phyloP scores from a whole-genome alignment of 148 eudicot genomes.

The Suaeda aralocaspica region DNA sequence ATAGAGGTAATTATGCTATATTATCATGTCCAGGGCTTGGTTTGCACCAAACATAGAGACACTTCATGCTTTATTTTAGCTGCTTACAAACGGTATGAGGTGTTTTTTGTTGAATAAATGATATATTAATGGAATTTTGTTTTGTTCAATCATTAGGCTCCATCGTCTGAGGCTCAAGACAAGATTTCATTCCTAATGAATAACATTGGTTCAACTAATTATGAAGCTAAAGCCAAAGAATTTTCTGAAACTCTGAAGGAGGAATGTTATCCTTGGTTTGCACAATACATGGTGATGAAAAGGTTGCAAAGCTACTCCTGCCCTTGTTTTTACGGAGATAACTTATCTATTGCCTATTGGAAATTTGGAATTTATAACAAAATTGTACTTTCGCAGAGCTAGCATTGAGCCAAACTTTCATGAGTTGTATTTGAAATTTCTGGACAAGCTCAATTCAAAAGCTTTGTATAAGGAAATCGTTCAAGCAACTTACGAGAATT shows the following conservation, averaged over 20 bases:
- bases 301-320: slow-evolving; percentile 38
- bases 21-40: slow-evolving; percentile 64
- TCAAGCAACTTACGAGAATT: slow-evolving; percentile 80
- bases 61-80: background rate
- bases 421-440: slow-evolving; percentile 85
- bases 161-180: slow-evolving; percentile 82
- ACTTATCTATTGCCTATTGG: background rate
- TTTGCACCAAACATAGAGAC: slow-evolving; percentile 78
- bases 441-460: slow-evolving; percentile 75
- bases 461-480: slow-evolving; percentile 67
- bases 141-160: slow-evolving; percentile 51
- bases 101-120: background rate
- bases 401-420: slow-evolving; percentile 96
- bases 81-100: too few relatives aligned
- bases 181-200: slow-evolving; percentile 83
- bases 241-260: slow-evolving; percentile 70
- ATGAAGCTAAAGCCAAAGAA: slow-evolving; percentile 89
- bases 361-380: slow-evolving; percentile 3
- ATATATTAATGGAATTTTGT: background rate
- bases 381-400: slow-evolving; percentile 47
- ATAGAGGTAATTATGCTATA: slow-evolving; percentile 52
- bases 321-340: background rate
- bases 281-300: slow-evolving; percentile 97
- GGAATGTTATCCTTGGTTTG: slow-evolving; percentile 90
- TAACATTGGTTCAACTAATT: slow-evolving; percentile 61